Evolutionary conservation across 352 stramenopile species (phyloP).

Genomic region (Phytophthora constricta): DNA sequence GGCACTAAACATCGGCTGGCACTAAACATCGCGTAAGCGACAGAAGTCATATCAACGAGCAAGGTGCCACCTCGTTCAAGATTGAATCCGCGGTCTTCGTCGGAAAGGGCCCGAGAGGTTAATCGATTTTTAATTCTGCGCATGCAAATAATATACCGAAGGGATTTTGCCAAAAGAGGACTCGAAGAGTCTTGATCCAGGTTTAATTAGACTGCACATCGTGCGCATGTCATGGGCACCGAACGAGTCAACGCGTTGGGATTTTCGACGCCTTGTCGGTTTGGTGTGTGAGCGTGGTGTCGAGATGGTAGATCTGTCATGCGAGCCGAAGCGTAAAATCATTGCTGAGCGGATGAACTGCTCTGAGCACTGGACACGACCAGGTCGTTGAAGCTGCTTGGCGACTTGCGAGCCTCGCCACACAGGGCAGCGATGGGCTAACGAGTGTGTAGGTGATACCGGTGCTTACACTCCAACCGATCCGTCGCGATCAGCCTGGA

Average conservation of each 20-base stretch:
- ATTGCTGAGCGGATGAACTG: not conserved
- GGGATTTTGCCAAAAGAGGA: too few relatives aligned
- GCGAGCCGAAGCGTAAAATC: not conserved
- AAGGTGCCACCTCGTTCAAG: not conserved
- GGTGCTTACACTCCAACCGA: not conserved
- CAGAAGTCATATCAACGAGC: too few relatives aligned
- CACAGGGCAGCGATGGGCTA: not conserved
- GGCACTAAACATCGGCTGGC: constrained; percentile 8
- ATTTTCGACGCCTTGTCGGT: not conserved
- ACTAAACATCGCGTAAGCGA: constrained; percentile 41
- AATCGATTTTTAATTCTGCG: not conserved
- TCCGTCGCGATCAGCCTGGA: too few relatives aligned
- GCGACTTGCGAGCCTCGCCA: not conserved
- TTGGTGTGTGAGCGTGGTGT: not conserved
- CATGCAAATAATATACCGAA: too few relatives aligned
- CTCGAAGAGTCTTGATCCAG: too few relatives aligned
- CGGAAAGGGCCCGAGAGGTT: not conserved
- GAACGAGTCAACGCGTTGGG: not conserved
- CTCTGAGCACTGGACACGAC: not conserved
- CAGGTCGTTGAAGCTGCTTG: not conserved
- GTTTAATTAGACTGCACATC: not conserved
- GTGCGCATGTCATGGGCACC: not conserved
- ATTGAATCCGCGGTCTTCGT: not conserved
- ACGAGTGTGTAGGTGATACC: not conserved
- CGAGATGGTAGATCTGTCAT: not conserved